Evolutionary conservation across 1,284 basidiomycete species (phyloP).

Genomic region (Trichosporon sp.): DNA sequence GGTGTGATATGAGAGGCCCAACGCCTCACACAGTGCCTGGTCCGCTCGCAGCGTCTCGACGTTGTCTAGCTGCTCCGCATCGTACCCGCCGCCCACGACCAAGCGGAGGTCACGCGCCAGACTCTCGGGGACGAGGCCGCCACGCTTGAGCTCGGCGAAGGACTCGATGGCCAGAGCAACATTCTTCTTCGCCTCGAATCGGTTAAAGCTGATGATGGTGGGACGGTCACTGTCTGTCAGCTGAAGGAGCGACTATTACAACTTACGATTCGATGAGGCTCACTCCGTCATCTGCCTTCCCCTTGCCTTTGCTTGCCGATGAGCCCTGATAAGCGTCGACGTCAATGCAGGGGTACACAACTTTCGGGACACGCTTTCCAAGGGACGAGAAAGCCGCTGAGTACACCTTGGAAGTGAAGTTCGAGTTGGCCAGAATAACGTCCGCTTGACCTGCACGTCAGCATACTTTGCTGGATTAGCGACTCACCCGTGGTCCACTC

Average conservation of each 20-base stretch:
- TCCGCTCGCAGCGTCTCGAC: conserved; percentile 59
- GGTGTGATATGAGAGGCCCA: conserved; percentile 55
- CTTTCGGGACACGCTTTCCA: conserved; percentile 54
- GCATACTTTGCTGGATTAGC: background rate
- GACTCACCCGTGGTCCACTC: conserved; percentile 77
- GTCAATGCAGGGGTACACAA: conserved; percentile 91
- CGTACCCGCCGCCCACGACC: conserved; percentile 74
- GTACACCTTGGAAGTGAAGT: conserved; percentile 79
- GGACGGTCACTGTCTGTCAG: conserved; percentile 57
- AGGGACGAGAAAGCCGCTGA: conserved; percentile 69
- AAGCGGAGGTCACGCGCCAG: conserved; percentile 53
- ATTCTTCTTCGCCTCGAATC: conserved; percentile 96
- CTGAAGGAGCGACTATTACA: background rate
- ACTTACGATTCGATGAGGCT: conserved; percentile 63
- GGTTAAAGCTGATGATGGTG: conserved; percentile 82
- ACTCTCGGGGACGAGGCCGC: conserved; percentile 19
- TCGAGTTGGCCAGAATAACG: conserved; percentile 83
- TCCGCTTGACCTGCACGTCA: conserved; percentile 67
- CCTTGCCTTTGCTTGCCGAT: conserved; percentile 29
- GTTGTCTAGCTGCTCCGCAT: conserved; percentile 65
- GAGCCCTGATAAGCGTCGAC: conserved; percentile 58
- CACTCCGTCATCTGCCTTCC: conserved; percentile 53
- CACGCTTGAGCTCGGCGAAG: conserved; percentile 51
- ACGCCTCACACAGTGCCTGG: conserved; percentile 54
- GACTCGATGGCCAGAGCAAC: conserved; percentile 71